Percentiles rank a stretch among this genome's conserved stretches.
Conservation (phyloP, 176 grass and related monocot genomes). For the Saccharum spontaneum region DNA sequence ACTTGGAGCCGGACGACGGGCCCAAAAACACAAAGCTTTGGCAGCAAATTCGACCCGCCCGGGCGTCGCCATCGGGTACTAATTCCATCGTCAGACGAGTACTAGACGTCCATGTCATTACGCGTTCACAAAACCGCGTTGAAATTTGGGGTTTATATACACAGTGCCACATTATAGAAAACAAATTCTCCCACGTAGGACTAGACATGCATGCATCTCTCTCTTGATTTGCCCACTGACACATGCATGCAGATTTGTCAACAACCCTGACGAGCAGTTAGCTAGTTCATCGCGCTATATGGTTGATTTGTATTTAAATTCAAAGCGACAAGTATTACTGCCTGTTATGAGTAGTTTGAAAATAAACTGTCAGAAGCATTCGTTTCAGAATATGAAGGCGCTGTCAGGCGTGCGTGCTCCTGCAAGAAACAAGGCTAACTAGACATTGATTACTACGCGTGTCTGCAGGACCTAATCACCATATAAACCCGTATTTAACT, state of each 20-base stretch:
- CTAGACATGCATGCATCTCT: background rate
- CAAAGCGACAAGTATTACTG: background rate
- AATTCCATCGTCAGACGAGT: background rate
- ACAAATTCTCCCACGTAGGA: background rate
- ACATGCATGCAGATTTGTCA: background rate
- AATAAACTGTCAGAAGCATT: background rate
- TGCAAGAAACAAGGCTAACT: background rate
- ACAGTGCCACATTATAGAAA: background rate
- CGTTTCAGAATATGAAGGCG: background rate
- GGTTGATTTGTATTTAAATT: too few species aligned
- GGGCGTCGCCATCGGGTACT: background rate
- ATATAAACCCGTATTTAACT: background rate
- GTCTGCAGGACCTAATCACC: background rate
- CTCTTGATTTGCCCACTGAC: background rate
- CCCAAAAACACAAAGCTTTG: background rate
- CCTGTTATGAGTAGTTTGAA: background rate
- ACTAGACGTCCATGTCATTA: background rate
- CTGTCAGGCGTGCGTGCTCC: background rate
- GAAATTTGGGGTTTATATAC: background rate
- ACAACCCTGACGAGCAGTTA: background rate
- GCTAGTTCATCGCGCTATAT: too few species aligned
- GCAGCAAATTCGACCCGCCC: background rate
- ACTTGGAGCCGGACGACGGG: background rate
- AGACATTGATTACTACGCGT: background rate
- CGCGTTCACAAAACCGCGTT: constrained; percentile 17